Percentiles rank a stretch among this genome's conserved stretches.
Evolutionary conservation across 495 filamentous ascomycete genomes (phyloP).

Genomic region (Xanthoparmelia taractica): DNA sequence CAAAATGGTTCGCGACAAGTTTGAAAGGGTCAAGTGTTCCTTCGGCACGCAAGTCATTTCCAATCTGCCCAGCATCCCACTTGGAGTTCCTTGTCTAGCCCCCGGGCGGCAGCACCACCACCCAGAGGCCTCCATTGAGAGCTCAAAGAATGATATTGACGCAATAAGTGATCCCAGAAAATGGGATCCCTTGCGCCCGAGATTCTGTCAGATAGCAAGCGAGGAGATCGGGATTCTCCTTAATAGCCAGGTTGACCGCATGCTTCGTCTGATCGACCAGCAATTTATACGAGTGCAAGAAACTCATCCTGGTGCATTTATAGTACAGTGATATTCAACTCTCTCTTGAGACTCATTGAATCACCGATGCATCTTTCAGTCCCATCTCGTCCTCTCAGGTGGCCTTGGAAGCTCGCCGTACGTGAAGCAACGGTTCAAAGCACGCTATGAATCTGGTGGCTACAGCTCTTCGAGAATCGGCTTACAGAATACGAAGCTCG

Average conservation of each 20-base stretch:
- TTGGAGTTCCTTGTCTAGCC: constrained; percentile 31
- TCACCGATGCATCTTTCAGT: constrained; percentile 32
- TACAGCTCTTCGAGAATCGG: constrained; percentile 29
- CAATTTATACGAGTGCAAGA: constrained; percentile 46
- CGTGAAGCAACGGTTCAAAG: constrained; percentile 40
- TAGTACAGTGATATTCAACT: constrained; percentile 32
- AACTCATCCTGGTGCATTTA: constrained; percentile 39
- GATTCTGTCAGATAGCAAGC: constrained; percentile 25
- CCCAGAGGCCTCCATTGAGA: too few species aligned
- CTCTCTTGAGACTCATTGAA: too few species aligned
- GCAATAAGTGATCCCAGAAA: too few species aligned
- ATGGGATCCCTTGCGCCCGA: too few species aligned
- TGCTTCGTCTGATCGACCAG: constrained; percentile 44
- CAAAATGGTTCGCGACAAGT: constrained; percentile 34
- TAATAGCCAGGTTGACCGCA: constrained; percentile 47
- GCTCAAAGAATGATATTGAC: too few species aligned
- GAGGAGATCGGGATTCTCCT: constrained; percentile 47
- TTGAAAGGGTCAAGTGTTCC: constrained; percentile 36
- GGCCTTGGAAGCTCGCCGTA: constrained; percentile 61
- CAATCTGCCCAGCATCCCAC: constrained; percentile 27
- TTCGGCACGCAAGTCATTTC: constrained; percentile 31
- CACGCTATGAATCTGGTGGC: constrained; percentile 33
- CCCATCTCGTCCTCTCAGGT: constrained; percentile 53
- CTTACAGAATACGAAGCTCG: constrained; percentile 37
- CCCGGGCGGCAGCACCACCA: constrained; percentile 19